Conservation (phyloP, 257 asterid genomes). For the Ilex asprella region DNA sequence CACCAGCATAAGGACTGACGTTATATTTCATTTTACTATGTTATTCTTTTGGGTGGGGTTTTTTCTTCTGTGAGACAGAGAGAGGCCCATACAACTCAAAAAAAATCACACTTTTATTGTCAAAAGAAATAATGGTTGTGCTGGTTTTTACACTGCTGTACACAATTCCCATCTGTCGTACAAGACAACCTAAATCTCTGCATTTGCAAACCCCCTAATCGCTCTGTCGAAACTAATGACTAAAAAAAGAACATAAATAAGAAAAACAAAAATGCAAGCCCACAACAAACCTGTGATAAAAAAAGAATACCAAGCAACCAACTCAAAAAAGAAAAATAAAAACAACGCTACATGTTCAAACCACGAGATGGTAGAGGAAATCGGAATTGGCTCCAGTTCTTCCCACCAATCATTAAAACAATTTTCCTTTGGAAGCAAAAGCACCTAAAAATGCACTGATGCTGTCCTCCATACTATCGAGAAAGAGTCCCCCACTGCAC, state of each 20-base stretch:
- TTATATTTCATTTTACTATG: no score
- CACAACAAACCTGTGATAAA: slow-evolving; percentile 47
- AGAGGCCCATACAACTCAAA: neutral
- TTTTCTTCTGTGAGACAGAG: no score
- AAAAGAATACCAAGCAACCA: slow-evolving; percentile 44
- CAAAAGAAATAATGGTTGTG: slow-evolving; percentile 22
- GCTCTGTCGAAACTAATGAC: slow-evolving; percentile 27
- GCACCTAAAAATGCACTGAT: slow-evolving; percentile 57
- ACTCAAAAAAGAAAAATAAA: slow-evolving; percentile 7
- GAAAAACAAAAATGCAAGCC: slow-evolving; percentile 32
- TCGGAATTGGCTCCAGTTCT: slow-evolving; percentile 15
- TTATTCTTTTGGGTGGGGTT: no score
- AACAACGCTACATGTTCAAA: slow-evolving; percentile 12
- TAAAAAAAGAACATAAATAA: slow-evolving; percentile 11
- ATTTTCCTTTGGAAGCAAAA: slow-evolving; percentile 41
- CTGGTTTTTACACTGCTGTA: slow-evolving; percentile 45
- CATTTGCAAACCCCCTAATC: slow-evolving; percentile 33
- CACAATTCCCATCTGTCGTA: slow-evolving; percentile 34
- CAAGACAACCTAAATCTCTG: slow-evolving; percentile 30
- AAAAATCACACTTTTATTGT: slow-evolving; percentile 41
- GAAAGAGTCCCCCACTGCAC: slow-evolving; percentile 17
- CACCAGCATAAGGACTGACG: no score
- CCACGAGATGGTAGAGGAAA: slow-evolving; percentile 21
- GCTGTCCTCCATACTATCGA: slow-evolving; percentile 35
- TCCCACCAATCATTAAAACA: slow-evolving; percentile 17